These are phyloP conservation scores for Berberis vulgaris DNA, from an alignment of 164 flowering plant species.

Conservation along the genomic window DNA sequence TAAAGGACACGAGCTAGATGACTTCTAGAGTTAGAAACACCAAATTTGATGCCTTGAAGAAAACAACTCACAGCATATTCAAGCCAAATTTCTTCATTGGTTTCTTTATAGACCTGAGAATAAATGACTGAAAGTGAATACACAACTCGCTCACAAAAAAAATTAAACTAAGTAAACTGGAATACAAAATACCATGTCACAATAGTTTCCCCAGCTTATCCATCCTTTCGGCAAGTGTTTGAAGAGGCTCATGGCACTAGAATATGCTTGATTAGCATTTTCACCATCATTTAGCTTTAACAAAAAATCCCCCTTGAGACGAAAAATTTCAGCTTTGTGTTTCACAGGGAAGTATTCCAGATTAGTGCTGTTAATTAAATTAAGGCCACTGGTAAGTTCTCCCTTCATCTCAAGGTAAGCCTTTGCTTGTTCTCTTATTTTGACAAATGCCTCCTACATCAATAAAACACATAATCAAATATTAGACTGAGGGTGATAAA, in stretches of 20 bases:
- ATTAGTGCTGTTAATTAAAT: constrained; percentile 90
- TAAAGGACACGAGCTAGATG: constrained; percentile 90
- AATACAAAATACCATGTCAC: constrained; percentile 73
- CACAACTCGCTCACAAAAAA: not conserved
- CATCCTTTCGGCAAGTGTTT: constrained; percentile 96
- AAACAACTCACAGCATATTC: constrained; percentile 98
- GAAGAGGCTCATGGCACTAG: constrained; percentile 79
- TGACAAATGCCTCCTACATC: constrained; percentile 89
- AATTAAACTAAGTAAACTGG: not conserved
- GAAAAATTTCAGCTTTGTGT: constrained; percentile 86
- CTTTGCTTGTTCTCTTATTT: constrained; percentile 97
- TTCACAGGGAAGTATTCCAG: constrained; percentile 85
- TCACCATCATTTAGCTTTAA: constrained; percentile 81
- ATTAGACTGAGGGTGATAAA: not conserved
- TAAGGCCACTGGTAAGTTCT: constrained; percentile 82
- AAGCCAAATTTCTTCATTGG: constrained; percentile 85
- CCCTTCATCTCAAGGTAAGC: constrained; percentile 95
- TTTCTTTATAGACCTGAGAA: constrained; percentile 79
- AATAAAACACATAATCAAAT: not conserved
- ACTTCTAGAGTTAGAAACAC: constrained; percentile 87
- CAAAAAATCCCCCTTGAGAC: constrained; percentile 90
- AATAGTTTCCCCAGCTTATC: constrained; percentile 99
- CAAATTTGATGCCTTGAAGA: constrained; percentile 95
- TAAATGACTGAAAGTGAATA: constrained; percentile 4
- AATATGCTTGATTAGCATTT: constrained; percentile 76